These are phyloP conservation scores for Borealophlyctis nickersoniae DNA, from an alignment of 192 early-diverging fungal genomes.

Conservation along the genomic window DNA sequence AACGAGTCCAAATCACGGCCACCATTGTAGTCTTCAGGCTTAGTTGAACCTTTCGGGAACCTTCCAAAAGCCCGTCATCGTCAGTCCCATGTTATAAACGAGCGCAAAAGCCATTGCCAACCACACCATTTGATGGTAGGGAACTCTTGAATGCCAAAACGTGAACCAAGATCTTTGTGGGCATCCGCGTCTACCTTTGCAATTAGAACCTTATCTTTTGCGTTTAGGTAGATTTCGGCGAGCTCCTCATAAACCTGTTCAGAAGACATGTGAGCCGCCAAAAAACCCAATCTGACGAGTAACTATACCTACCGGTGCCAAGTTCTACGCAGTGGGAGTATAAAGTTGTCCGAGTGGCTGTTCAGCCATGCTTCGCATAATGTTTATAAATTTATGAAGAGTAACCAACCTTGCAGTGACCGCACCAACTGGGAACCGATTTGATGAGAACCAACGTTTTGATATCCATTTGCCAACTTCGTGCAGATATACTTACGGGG, in stretches of 20 bases:
- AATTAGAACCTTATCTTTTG: constrained; percentile 75
- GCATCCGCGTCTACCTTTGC: constrained; percentile 76
- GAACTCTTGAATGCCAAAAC: constrained; percentile 75
- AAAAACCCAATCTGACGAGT: background rate
- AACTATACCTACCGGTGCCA: background rate
- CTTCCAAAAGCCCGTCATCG: constrained; percentile 3
- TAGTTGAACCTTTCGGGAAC: constrained; percentile 79
- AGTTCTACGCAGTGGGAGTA: background rate
- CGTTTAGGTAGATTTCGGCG: constrained; percentile 69
- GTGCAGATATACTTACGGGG: constrained; percentile 57
- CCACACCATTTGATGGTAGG: constrained; percentile 83
- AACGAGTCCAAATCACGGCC: constrained; percentile 84
- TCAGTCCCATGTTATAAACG: background rate
- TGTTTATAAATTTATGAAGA: background rate
- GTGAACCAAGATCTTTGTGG: constrained; percentile 75
- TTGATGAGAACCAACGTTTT: no score
- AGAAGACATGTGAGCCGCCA: background rate
- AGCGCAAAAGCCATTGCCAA: background rate
- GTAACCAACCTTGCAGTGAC: constrained; percentile 66
- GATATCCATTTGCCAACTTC: no score
- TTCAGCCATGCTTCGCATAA: no score
- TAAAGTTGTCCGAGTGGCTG: no score
- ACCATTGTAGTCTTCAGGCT: constrained; percentile 75
- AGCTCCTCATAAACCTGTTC: constrained; percentile 72
- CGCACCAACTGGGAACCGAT: constrained; percentile 52